Conservation (phyloP, 2,329 filamentous ascomycete species). For the Neonectria coccinea region DNA sequence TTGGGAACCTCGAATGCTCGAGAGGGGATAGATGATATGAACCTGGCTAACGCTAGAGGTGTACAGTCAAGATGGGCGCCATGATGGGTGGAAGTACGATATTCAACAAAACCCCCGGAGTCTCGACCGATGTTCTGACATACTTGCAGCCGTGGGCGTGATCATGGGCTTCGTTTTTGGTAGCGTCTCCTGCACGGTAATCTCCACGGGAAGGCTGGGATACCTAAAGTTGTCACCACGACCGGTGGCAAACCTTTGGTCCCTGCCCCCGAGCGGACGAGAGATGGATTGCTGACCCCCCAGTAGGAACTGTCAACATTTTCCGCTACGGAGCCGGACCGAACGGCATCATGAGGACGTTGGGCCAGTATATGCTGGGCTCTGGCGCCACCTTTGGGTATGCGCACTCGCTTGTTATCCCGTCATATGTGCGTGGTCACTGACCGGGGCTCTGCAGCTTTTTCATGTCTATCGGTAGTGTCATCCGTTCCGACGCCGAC, state of each 20-base stretch:
- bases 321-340: conserved; percentile 94
- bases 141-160: conserved; percentile 80
- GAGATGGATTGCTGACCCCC: conserved; percentile 29
- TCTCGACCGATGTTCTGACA: conserved; percentile 47
- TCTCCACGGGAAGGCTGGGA: conserved; percentile 4
- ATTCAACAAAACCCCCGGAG: conserved; percentile 1
- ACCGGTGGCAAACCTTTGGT: conserved; percentile 7
- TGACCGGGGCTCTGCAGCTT: conserved; percentile 65
- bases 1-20: conserved; percentile 20
- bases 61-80: conserved; percentile 84
- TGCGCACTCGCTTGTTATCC: conserved; percentile 8
- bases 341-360: conserved; percentile 91
- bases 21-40: conserved; percentile 9
- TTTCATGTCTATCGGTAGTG: conserved; percentile 99
- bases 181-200: conserved; percentile 55
- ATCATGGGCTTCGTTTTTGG: conserved; percentile 99
- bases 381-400: conserved; percentile 98
- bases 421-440: conserved; percentile 18
- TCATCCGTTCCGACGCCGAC: conserved; percentile 91
- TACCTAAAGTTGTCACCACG: conserved; percentile 6
- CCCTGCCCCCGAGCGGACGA: not conserved
- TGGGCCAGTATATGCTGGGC: conserved; percentile 96
- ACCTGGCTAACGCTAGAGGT: conserved; percentile 34
- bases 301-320: conserved; percentile 88
- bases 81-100: conserved; percentile 98